Evolutionary conservation across 2,329 filamentous ascomycete genomes (phyloP), one percentile per base, ranked within the genome.

Genomic region (Calonectria pteridis): DNA sequence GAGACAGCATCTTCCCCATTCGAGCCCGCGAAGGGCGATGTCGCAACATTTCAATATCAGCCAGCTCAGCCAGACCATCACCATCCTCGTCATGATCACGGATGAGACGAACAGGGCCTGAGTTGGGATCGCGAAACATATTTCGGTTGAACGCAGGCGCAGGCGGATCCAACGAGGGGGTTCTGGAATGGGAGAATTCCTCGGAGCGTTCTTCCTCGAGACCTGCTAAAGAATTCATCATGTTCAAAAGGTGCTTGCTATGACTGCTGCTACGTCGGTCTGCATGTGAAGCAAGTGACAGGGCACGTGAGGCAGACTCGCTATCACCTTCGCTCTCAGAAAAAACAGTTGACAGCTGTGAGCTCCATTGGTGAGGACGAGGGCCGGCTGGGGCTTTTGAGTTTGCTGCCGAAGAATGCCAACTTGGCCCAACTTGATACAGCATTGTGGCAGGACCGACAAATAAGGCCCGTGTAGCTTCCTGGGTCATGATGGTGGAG

Each of bases 71-170:
- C 29, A 93, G 85, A 2, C 91, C 91, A 78, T 93, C 92, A 5
- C 91, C 91, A 76, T 93, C 86, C 80, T 93, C 92, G 75, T 93
- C 91, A 72, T 90, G 87, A 74, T 93, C 88, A 26, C 88, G 87
- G 50, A 93, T 85, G 35, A 88, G 84, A 53, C 86, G 87, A 10
- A 82, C 76, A 31, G 84, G 84, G 77, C 85, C 77, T 76, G 85
- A 76, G 33, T 79, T 76, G 53, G 80, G 73, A 69, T 84, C 82
- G 73, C 85, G 82, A 75, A 82, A 73, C 69, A 83, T 70, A 50
- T 78, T 83, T 77, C 87, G 85, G 67, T 83, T 79, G 76, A 87
- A 87, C 13, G 84, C 84, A 3, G 88, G 84, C 49, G 85, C 83
- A 0, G 89, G 90, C 9, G 85, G 84, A 31, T 91, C 89, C 11